These are phyloP conservation scores for Acanthamoeba sp. DNA, from an alignment of 208 protist genomes.

Conservation along the genomic window DNA sequence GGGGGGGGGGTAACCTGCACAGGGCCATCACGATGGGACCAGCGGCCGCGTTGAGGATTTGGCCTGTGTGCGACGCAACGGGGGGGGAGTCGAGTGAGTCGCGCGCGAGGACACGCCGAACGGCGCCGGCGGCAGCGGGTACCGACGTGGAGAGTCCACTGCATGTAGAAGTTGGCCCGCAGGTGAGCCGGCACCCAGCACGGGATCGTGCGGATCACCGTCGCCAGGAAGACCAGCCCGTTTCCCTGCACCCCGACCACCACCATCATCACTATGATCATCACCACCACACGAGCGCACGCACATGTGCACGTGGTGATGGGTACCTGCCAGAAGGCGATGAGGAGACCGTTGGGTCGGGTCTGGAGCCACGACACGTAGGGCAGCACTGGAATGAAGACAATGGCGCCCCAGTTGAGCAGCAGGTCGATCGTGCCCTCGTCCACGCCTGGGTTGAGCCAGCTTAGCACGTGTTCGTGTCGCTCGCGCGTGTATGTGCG, in stretches of 20 bases:
- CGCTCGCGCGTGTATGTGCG: not conserved
- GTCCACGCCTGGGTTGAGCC: not conserved
- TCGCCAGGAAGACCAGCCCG: conserved; percentile 1
- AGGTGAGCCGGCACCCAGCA: conserved; percentile 43
- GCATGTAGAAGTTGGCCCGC: conserved; percentile 40
- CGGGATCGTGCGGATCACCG: conserved; percentile 50
- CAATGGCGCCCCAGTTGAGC: conserved; percentile 67
- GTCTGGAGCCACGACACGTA: conserved; percentile 73
- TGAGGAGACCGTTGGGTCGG: conserved; percentile 66
- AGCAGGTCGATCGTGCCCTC: conserved; percentile 64
- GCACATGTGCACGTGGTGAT: not conserved
- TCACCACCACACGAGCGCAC: not conserved
- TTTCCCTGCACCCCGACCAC: conserved; percentile 9
- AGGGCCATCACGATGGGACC: conserved; percentile 49
- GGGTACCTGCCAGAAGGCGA: conserved; percentile 64
- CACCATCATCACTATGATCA: too few relatives aligned
- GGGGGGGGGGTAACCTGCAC: too few relatives aligned
- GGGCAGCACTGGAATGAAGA: conserved; percentile 72
- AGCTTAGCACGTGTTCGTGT: not conserved
- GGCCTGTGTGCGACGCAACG: not conserved
- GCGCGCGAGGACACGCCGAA: too few relatives aligned
- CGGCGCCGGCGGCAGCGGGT: not conserved
- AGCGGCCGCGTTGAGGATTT: conserved; percentile 48
- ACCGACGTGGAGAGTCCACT: conserved; percentile 64
- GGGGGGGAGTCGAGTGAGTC: too few relatives aligned